Evolutionary conservation across 768 basidiomycete species (phyloP), one percentile per base, ranked within the genome.

Genomic region (Boletales sp.): DNA sequence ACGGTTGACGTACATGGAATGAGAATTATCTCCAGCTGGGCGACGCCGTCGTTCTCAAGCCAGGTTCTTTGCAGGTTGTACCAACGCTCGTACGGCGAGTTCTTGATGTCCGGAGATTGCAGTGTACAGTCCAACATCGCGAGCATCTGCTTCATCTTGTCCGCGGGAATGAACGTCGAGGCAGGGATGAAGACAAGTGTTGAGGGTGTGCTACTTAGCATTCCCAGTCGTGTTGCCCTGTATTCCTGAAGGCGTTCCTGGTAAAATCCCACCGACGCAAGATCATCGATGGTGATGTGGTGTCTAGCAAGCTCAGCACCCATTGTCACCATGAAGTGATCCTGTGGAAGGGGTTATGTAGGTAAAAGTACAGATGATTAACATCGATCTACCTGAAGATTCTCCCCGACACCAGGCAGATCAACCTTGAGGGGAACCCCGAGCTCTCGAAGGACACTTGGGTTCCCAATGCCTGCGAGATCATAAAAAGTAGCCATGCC

Each of bases 331-430:
- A 21, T 24, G 11, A 48, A 48, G 39, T 52, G 58, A 43, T 53
- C 58, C 54, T 60, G 36, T 27, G 24, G 24, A 27, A 1, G 7
- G 24, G 6, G 24, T 27, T 7, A 5, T 27, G 24, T 27, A 27
- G 6, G 24, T 27, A 27, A 27, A 3, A 6, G 24, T 27, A 27
- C 24, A 27, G 5, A 27, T 6, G 24, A 27, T 7, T 5, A 27
- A 5, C 17, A 36, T 5, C n/a, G 32, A 18, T 31, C n/a, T 32
- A 52, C 55, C 31, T 57, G 72, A 5, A 72, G 60, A 43, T 71
- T 72, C 51, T 72, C 69, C 14, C 69, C 67, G 4, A 70, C 24
- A 5, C 24, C 71, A 32, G 66, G 70, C 27, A 68, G 62, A 40
- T 71, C 60, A n/a, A 72, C 34, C 41, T 63, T 57, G 21, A 61